Conservation (phyloP, 2,329 filamentous ascomycete genomes). For the Trichoderma citrinoviride region DNA sequence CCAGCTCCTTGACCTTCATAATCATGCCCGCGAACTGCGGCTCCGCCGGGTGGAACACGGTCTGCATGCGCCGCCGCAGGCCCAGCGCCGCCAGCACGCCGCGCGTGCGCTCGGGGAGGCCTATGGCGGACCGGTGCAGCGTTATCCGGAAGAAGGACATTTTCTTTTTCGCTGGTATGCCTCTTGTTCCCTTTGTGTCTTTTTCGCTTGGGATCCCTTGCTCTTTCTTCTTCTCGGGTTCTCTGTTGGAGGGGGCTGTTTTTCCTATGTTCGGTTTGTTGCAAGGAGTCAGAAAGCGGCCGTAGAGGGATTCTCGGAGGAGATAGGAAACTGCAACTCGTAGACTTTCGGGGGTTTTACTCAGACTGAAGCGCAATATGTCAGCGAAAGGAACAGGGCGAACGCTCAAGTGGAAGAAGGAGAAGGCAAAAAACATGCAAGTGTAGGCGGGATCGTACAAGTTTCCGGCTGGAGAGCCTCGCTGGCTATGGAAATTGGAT, state of each 20-base stretch:
- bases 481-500: neutral
- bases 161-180: neutral
- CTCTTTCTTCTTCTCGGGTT: neutral
- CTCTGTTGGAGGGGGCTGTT: too few species aligned
- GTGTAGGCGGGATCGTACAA: neutral
- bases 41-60: slow-evolving; percentile 84
- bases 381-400: neutral
- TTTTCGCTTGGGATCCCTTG: neutral
- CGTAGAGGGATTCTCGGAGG: too few species aligned
- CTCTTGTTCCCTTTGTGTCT: neutral
- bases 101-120: slow-evolving; percentile 74
- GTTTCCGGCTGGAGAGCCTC: neutral
- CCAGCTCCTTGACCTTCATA: slow-evolving; percentile 90
- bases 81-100: slow-evolving; percentile 83
- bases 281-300: neutral
- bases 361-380: neutral
- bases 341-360: neutral
- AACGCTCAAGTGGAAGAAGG: neutral
- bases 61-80: slow-evolving; percentile 77
- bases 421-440: neutral
- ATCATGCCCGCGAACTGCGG: slow-evolving; percentile 84
- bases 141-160: slow-evolving; percentile 91
- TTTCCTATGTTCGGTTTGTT: neutral
- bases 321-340: too few species aligned
- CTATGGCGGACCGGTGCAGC: slow-evolving; percentile 84